Conservation (phyloP, 2,329 filamentous ascomycete species). For the Ascochyta lentis region DNA sequence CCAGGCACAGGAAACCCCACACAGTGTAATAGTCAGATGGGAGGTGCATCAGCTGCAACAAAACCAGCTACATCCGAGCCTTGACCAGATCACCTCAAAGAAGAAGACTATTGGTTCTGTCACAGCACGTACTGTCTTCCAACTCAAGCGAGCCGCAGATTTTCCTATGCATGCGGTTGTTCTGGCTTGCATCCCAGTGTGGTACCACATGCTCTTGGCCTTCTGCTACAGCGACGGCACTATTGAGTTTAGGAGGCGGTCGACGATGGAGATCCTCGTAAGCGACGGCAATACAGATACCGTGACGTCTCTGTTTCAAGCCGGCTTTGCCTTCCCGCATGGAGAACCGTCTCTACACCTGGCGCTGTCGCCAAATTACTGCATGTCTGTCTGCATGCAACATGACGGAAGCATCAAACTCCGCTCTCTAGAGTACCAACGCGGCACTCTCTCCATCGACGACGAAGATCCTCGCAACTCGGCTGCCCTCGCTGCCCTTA, state of each 20-base stretch:
- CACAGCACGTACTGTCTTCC: constrained; percentile 44
- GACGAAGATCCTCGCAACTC: constrained; percentile 43
- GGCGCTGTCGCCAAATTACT: constrained; percentile 57
- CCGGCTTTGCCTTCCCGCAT: constrained; percentile 75
- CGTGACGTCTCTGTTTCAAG: constrained; percentile 75
- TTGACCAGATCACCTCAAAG: constrained; percentile 75
- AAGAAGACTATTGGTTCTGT: constrained; percentile 60
- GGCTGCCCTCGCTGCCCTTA: constrained; percentile 51
- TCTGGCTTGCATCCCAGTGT: constrained; percentile 70
- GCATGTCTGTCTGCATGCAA: constrained; percentile 54
- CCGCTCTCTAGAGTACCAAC: constrained; percentile 51
- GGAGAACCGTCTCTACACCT: constrained; percentile 63
- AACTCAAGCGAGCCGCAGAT: constrained; percentile 66
- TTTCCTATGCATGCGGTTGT: constrained; percentile 73
- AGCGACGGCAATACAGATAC: constrained; percentile 68
- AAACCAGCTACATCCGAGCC: constrained; percentile 70
- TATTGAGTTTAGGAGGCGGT: constrained; percentile 79
- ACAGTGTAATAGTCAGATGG: constrained; percentile 84
- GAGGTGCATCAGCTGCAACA: constrained; percentile 72
- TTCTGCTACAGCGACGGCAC: constrained; percentile 81
- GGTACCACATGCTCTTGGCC: constrained; percentile 74
- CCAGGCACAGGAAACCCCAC: constrained; percentile 67
- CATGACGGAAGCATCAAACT: constrained; percentile 53
- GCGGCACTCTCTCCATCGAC: constrained; percentile 39
- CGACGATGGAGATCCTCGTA: constrained; percentile 72